Percentiles rank a stretch among this genome's conserved stretches.
Conservation (phyloP, 805 yeast species). For the Lipomyces spencermartinsiae region DNA sequence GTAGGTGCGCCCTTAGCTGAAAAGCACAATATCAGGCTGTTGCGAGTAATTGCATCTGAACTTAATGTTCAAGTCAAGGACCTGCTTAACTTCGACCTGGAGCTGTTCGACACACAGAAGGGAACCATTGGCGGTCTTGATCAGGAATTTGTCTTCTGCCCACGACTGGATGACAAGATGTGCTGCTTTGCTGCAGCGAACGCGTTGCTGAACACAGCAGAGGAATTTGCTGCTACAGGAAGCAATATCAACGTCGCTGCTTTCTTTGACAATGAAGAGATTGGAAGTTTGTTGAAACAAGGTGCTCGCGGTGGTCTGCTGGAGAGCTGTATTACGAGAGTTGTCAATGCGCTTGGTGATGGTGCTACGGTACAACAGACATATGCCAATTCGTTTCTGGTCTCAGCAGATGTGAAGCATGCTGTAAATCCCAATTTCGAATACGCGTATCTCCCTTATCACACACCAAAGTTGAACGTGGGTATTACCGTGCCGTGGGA, state of each 20-base stretch:
- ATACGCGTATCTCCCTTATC: slow-evolving; percentile 70
- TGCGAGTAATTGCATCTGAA: slow-evolving; percentile 69
- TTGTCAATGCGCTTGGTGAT: slow-evolving; percentile 41
- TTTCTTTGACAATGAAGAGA: slow-evolving; percentile 79
- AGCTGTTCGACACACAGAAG: slow-evolving; percentile 78
- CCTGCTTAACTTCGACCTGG: slow-evolving; percentile 72
- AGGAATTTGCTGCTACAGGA: slow-evolving; percentile 43
- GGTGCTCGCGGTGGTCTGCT: slow-evolving; percentile 81
- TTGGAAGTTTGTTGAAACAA: slow-evolving; percentile 78
- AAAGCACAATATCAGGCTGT: slow-evolving; percentile 56
- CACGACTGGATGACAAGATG: slow-evolving; percentile 82
- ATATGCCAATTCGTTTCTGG: slow-evolving; percentile 72
- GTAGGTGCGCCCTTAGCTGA: slow-evolving; percentile 41
- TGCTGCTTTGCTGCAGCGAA: slow-evolving; percentile 75
- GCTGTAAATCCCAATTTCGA: slow-evolving; percentile 72
- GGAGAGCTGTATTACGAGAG: slow-evolving; percentile 64
- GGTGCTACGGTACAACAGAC: slow-evolving; percentile 27
- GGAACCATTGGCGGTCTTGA: slow-evolving; percentile 79
- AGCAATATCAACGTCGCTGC: slow-evolving; percentile 58
- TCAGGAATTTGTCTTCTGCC: slow-evolving; percentile 76
- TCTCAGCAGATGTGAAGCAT: slow-evolving; percentile 85
- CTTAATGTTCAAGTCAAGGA: slow-evolving; percentile 62
- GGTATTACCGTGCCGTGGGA: slow-evolving; percentile 75
- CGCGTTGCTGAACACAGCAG: slow-evolving; percentile 57
- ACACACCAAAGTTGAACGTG: slow-evolving; percentile 77